phyloP scores from a whole-genome alignment of 129 eudicot genomes.

The Tagetes patula region DNA sequence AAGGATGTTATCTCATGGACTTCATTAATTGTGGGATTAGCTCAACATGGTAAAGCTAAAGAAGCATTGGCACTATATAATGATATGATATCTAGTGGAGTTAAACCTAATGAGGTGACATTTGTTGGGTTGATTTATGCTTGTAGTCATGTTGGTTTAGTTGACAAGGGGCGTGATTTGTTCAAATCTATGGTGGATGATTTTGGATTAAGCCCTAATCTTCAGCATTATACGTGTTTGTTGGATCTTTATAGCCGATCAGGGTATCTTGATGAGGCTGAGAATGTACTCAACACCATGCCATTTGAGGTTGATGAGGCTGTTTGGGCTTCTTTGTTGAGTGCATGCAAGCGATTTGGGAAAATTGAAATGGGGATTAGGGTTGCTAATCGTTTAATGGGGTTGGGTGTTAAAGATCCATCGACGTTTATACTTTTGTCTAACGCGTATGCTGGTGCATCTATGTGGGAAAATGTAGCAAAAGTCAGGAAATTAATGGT shows the following conservation, averaged over 20 bases:
- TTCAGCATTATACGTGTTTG: constrained; percentile 81
- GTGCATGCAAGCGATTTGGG: constrained; percentile 64
- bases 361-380: constrained; percentile 56
- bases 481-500: constrained; percentile 65
- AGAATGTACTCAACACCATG: constrained; percentile 65
- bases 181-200: constrained; percentile 71
- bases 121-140: constrained; percentile 77
- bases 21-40: constrained; percentile 82
- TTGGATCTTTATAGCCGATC: constrained; percentile 80
- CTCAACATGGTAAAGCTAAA: constrained; percentile 78
- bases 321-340: constrained; percentile 78
- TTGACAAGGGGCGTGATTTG: constrained; percentile 58
- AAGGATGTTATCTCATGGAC: constrained; percentile 94
- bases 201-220: constrained; percentile 55
- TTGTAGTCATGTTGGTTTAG: constrained; percentile 94
- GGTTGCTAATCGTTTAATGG: constrained; percentile 64
- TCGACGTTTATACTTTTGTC: constrained; percentile 65
- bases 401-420: constrained; percentile 57
- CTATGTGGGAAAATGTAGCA: constrained; percentile 76
- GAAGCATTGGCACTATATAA: constrained; percentile 68
- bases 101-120: constrained; percentile 79
- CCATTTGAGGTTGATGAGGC: constrained; percentile 84
- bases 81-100: constrained; percentile 52
- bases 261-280: constrained; percentile 78
- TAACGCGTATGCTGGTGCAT: constrained; percentile 68